Evolutionary conservation across 345 rosid genomes (phyloP), one percentile per base, ranked within the genome.

Genomic region (Murraya koenigii): DNA sequence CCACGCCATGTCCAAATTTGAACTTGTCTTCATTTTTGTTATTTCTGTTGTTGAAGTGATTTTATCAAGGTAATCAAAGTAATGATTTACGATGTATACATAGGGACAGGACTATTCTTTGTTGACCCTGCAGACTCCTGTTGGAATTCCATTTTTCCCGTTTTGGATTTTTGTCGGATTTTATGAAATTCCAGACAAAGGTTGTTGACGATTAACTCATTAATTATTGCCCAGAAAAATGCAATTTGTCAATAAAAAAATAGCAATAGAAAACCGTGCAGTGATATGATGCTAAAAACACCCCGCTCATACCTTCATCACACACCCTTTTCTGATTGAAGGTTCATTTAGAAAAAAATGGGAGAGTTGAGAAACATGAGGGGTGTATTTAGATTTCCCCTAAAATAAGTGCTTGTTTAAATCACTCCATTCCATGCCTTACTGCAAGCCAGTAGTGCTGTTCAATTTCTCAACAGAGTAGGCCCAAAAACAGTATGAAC

Each of bases 1-100:
- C 89, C 91, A 88, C 26, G 96, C 92, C 96, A 91, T 93, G 47
- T 38, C 59, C 25, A n/a, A 33, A 10, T 30, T 22, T 3, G 5
- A n/a, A n/a, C 32, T 13, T 28, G 36, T 14, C 66, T 14, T 6
- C 35, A n/a, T 23, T 69, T 17, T 6, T 35, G 11, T 25, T 44
- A 13, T 44, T 52, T 14, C 32, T 2, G n/a, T n/a, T 55, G 11
- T 36, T 71, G n/a, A 15, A 55, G n/a, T 44, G 62, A 71, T 62
- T 15, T 17, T 52, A 52, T 17, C n/a, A 15, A 6, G 17, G 56
- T 5, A 17, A 52, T 52, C 49, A 0, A 44, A 44, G 49, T 44
- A 13, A 44, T 44, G 49, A 5, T 52, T 19, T 52, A 52, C 5
- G 56, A 52, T 1, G 56, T 1, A 22, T 17, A 3, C 17, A 13